phyloP scores from a whole-genome alignment of 305 asterid genomes.

The Fraxinus greggii region DNA sequence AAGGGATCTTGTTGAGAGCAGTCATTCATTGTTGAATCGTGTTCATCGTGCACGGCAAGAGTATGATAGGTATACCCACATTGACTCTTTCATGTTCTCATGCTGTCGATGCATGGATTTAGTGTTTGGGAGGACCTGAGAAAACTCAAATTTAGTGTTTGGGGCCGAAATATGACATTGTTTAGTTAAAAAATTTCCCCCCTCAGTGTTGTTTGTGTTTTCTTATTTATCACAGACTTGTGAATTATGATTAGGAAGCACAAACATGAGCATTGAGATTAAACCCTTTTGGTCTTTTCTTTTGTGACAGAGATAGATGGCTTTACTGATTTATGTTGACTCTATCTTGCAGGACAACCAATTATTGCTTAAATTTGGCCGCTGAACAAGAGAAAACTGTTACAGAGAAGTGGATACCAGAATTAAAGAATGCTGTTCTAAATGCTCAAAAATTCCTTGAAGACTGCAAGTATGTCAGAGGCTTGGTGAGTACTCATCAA shows the following conservation, averaged over 20 bases:
- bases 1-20: conserved; percentile 84
- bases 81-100: conserved; percentile 4
- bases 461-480: conserved; percentile 86
- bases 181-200: neutral
- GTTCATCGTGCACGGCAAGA: conserved; percentile 90
- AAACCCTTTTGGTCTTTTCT: neutral
- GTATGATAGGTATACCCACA: conserved; percentile 66
- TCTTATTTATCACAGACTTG: neutral
- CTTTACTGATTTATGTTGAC: conserved; percentile 9
- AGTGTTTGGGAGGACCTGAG: neutral
- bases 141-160: conserved; percentile 1
- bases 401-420: conserved; percentile 79
- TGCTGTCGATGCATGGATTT: conserved; percentile 2
- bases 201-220: conserved; percentile 1
- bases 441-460: conserved; percentile 83
- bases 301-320: neutral
- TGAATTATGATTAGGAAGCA: conserved; percentile 14
- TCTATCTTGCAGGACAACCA: conserved; percentile 69
- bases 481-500: conserved; percentile 65
- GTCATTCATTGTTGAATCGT: conserved; percentile 78
- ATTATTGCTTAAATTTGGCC: conserved; percentile 75
- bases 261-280: neutral
- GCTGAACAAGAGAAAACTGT: conserved; percentile 83
- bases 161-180: neutral
- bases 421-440: conserved; percentile 59